Conservation (phyloP, 106 monocot species). For the Acorus calamus region DNA sequence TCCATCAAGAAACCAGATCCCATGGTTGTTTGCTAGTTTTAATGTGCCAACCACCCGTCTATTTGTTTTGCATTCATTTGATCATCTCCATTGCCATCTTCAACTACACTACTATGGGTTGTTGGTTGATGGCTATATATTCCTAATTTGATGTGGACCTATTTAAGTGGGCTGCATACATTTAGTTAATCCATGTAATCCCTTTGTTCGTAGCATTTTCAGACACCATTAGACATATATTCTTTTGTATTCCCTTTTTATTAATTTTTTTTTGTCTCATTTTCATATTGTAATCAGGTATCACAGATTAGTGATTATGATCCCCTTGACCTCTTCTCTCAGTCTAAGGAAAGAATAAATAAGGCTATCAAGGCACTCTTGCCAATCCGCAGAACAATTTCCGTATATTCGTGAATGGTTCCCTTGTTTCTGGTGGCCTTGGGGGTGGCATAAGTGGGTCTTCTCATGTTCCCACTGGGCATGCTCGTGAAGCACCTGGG, state of each 20-base stretch:
- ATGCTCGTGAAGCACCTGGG: slow-evolving; percentile 10
- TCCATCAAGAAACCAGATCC: not conserved
- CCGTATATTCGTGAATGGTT: slow-evolving; percentile 68
- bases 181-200: too few relatives aligned
- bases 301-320: slow-evolving; percentile 62
- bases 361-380: slow-evolving; percentile 53
- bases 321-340: slow-evolving; percentile 90
- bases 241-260: too few relatives aligned
- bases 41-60: too few relatives aligned
- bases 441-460: slow-evolving; percentile 36
- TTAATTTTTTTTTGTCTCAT: not conserved
- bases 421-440: slow-evolving; percentile 57
- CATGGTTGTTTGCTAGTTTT: too few relatives aligned
- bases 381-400: slow-evolving; percentile 74
- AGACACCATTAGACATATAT: too few relatives aligned
- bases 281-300: slow-evolving; percentile 38
- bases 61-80: too few relatives aligned
- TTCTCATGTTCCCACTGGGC: slow-evolving; percentile 2
- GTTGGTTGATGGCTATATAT: too few relatives aligned
- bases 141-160: too few relatives aligned
- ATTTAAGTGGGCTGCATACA: too few relatives aligned
- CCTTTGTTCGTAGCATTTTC: too few relatives aligned
- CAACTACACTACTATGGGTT: too few relatives aligned
- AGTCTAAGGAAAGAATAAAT: slow-evolving; percentile 52
- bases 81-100: too few relatives aligned